These are phyloP conservation scores for Diplodia sapinea DNA, from an alignment of 2,329 filamentous ascomycete genomes.

Conservation along the genomic window DNA sequence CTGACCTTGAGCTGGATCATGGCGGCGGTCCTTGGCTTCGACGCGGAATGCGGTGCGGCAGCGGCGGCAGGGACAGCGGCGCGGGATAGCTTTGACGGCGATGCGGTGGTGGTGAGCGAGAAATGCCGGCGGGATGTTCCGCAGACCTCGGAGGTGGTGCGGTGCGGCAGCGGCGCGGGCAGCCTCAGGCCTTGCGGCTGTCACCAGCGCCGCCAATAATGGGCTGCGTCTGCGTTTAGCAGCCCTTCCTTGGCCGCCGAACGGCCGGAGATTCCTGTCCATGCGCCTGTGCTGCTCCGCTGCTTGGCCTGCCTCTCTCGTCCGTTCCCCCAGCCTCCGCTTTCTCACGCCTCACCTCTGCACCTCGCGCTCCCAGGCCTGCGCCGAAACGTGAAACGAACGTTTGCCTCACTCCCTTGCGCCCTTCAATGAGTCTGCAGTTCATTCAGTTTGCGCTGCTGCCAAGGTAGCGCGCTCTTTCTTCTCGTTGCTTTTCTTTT, in stretches of 20 bases:
- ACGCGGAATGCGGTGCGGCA: constrained; percentile 6
- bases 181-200: constrained; percentile 16
- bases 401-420: constrained; percentile 7
- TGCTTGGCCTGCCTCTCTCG: constrained; percentile 25
- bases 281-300: constrained; percentile 15
- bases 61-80: constrained; percentile 35
- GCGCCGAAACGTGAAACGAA: constrained; percentile 25
- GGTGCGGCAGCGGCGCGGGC: constrained; percentile 27
- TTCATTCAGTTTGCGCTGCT: constrained; percentile 22
- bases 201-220: not conserved
- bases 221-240: not conserved
- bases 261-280: constrained; percentile 22
- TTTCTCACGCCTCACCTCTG: constrained; percentile 6
- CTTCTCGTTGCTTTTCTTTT: constrained; percentile 33
- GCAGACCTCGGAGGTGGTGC: constrained; percentile 24
- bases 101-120: constrained; percentile 26
- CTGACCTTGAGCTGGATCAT: constrained; percentile 73
- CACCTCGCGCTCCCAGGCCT: constrained; percentile 1
- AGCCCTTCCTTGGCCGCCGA: constrained; percentile 16
- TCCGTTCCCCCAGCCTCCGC: constrained; percentile 25
- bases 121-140: constrained; percentile 26
- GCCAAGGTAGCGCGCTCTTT: constrained; percentile 38
- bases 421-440: constrained; percentile 22
- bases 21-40: constrained; percentile 47
- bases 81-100: not conserved